Evolutionary conservation across 257 asterid genomes (phyloP).

Genomic region (Anisodus acutangulus): DNA sequence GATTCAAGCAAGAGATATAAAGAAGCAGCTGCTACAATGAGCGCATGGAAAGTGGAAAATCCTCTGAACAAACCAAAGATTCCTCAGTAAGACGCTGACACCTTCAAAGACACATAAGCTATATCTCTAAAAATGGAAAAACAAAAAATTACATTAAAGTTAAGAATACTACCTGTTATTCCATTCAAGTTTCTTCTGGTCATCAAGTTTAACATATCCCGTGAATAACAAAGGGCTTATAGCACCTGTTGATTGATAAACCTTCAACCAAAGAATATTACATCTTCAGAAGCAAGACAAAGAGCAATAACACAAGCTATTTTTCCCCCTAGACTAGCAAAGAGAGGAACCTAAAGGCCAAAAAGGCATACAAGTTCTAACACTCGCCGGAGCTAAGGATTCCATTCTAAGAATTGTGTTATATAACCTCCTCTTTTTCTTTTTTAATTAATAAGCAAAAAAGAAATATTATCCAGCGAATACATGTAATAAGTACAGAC

Average conservation of each 20-base stretch:
- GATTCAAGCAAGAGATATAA: conserved; percentile 69
- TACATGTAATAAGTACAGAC: not conserved
- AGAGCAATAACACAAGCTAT: not conserved
- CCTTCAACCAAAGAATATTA: conserved; percentile 61
- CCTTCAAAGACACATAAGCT: conserved; percentile 8
- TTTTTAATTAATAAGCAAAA: not conserved
- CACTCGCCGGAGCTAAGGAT: not conserved
- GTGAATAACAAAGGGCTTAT: conserved; percentile 60
- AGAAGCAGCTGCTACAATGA: conserved; percentile 68
- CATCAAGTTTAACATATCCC: conserved; percentile 73
- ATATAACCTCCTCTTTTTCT: not conserved
- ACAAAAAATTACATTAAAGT: conserved; percentile 20
- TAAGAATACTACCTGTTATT: conserved; percentile 67
- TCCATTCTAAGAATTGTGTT: not conserved
- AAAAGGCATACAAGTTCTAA: not conserved
- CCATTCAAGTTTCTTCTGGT: conserved; percentile 78
- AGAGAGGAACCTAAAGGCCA: not conserved
- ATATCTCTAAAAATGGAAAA: not conserved
- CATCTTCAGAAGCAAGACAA: conserved; percentile 33
- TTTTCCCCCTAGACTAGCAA: not conserved
- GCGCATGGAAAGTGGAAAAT: conserved; percentile 89
- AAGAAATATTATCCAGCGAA: not conserved
- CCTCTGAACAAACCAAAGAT: conserved; percentile 57
- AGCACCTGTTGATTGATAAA: conserved; percentile 76
- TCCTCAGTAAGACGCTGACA: conserved; percentile 26